Percentiles rank a stretch among this genome's conserved stretches.
Conservation (phyloP, 1,139 yeast genomes). For the Debaryomycetaceae sp. region DNA sequence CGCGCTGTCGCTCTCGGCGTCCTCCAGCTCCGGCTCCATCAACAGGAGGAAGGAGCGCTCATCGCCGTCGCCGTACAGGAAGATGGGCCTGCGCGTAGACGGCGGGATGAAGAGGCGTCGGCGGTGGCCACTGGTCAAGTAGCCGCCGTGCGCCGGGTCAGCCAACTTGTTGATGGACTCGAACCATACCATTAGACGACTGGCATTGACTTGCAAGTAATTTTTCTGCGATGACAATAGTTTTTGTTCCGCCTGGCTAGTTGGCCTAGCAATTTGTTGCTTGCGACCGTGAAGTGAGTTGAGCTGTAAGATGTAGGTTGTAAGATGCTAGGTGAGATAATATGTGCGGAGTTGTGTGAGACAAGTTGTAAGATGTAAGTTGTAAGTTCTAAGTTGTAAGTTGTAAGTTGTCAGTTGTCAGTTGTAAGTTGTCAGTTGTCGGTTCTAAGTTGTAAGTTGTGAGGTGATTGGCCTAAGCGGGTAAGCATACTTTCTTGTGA, state of each 20-base stretch:
- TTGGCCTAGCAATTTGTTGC: too few species aligned
- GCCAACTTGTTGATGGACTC: conserved; percentile 31
- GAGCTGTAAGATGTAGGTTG: too few species aligned
- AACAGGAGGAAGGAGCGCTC: conserved; percentile 55
- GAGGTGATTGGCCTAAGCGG: too few species aligned
- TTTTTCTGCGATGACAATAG: not conserved
- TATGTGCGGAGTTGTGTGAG: too few species aligned
- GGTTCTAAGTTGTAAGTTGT: too few species aligned
- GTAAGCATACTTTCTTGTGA: too few species aligned
- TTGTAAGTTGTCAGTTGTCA: too few species aligned
- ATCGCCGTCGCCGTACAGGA: conserved; percentile 52
- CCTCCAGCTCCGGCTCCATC: conserved; percentile 28
- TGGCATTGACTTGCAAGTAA: not conserved
- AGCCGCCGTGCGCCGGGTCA: conserved; percentile 18
- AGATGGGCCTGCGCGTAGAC: conserved; percentile 56
- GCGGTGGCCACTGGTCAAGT: conserved; percentile 29
- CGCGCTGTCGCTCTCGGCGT: conserved; percentile 33
- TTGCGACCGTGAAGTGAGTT: not conserved
- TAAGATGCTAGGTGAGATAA: too few species aligned
- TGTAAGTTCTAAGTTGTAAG: too few species aligned
- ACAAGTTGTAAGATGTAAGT: too few species aligned
- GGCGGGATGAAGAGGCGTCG: conserved; percentile 55
- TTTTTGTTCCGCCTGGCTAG: too few species aligned
- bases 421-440: too few species aligned
- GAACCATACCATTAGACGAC: conserved; percentile 27